Percentiles rank a stretch among this genome's conserved stretches.
Conservation (phyloP, 2,329 filamentous ascomycete genomes). For the Aspergillus puulaauensis region DNA sequence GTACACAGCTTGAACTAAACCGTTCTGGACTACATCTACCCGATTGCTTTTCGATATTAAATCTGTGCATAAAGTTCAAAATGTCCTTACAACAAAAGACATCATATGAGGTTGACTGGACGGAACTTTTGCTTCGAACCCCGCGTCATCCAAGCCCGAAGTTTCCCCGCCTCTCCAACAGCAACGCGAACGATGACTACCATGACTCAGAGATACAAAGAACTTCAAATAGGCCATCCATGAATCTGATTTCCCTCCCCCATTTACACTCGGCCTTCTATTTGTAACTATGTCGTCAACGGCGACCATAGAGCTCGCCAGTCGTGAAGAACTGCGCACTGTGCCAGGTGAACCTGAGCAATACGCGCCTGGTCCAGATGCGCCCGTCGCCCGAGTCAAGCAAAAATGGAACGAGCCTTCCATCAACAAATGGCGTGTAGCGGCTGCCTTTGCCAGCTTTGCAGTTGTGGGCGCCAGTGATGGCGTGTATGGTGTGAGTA, state of each 20-base stretch:
- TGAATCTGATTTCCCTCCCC: not conserved
- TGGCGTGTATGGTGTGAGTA: conserved; percentile 53
- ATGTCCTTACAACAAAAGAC: not conserved
- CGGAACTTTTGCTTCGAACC: not conserved
- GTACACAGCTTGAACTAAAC: not conserved
- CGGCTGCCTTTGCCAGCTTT: conserved; percentile 53
- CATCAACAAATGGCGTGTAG: conserved; percentile 18
- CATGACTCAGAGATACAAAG: not conserved
- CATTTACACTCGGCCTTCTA: not conserved
- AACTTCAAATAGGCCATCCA: not conserved
- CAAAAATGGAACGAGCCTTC: conserved; percentile 19
- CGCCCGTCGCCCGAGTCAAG: conserved; percentile 8
- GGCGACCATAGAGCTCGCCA: conserved; percentile 1
- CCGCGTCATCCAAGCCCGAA: not conserved
- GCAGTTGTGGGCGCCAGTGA: conserved; percentile 57
- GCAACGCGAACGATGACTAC: not conserved
- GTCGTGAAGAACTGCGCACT: not conserved
- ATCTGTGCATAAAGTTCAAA: not conserved
- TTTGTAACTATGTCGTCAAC: conserved; percentile 2
- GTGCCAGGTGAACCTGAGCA: conserved; percentile 1
- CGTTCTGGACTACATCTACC: not conserved
- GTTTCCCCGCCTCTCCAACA: conserved; percentile 4
- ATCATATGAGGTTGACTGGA: not conserved
- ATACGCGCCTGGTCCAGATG: conserved; percentile 2
- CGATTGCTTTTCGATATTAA: not conserved